Percentiles rank a stretch among this genome's conserved stretches.
Conservation (phyloP, 306 rosid genomes). For the Prunus fruticosa region DNA sequence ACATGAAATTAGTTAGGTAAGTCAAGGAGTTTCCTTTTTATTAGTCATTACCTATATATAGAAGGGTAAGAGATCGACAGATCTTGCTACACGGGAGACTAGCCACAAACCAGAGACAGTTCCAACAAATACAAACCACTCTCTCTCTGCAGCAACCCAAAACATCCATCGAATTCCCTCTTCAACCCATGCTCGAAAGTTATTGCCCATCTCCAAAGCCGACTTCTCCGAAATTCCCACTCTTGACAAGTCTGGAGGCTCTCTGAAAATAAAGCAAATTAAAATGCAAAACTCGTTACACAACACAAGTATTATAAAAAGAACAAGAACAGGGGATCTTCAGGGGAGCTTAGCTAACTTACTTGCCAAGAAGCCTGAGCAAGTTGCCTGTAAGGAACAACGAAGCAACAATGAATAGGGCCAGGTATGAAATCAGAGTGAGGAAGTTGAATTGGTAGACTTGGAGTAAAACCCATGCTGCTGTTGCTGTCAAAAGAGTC, state of each 20-base stretch:
- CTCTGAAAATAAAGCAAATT: slow-evolving; percentile 37
- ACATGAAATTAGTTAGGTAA: background rate
- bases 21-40: background rate
- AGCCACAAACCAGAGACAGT: slow-evolving; percentile 32
- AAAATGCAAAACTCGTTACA: background rate
- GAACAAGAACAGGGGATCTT: background rate
- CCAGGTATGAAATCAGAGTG: slow-evolving; percentile 50
- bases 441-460: slow-evolving; percentile 49
- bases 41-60: slow-evolving; percentile 40
- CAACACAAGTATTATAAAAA: background rate
- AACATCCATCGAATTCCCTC: slow-evolving; percentile 46
- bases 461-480: slow-evolving; percentile 52
- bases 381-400: slow-evolving; percentile 56
- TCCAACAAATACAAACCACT: slow-evolving; percentile 38
- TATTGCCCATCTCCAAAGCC: slow-evolving; percentile 22
- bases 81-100: slow-evolving; percentile 44
- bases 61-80: slow-evolving; percentile 42
- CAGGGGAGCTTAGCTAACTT: slow-evolving; percentile 27
- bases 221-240: slow-evolving; percentile 38
- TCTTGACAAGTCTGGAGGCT: slow-evolving; percentile 27
- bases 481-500: slow-evolving; percentile 41
- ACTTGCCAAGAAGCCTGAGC: slow-evolving; percentile 55
- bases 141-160: slow-evolving; percentile 34
- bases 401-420: slow-evolving; percentile 36
- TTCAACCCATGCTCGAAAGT: slow-evolving; percentile 31